These are phyloP conservation scores for Penicillium bovifimosum DNA, from an alignment of 495 filamentous ascomycete species.

Conservation along the genomic window DNA sequence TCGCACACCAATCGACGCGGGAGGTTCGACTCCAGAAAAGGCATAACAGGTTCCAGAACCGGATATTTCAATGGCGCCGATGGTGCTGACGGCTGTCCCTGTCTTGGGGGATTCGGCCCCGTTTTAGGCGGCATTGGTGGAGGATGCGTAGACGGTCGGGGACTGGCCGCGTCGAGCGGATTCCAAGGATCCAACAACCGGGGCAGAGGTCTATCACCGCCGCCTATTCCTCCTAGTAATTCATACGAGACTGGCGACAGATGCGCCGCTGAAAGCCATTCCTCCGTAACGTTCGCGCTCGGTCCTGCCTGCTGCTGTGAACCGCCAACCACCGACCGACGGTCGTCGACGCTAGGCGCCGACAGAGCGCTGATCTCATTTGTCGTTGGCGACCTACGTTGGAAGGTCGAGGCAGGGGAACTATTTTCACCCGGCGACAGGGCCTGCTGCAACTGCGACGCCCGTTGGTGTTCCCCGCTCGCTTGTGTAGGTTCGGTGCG, in stretches of 20 bases:
- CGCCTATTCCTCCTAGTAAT: slow-evolving; percentile 21
- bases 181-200: slow-evolving; percentile 37
- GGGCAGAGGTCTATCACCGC: slow-evolving; percentile 28
- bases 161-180: slow-evolving; percentile 26
- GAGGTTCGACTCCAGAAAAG: slow-evolving; percentile 67
- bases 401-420: slow-evolving; percentile 27
- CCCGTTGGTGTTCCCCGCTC: slow-evolving; percentile 11
- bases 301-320: slow-evolving; percentile 13
- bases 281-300: slow-evolving; percentile 27
- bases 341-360: slow-evolving; percentile 32
- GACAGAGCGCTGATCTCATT: slow-evolving; percentile 31
- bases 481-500: slow-evolving; percentile 8
- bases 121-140: slow-evolving; percentile 11
- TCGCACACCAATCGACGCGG: slow-evolving; percentile 76
- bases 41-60: slow-evolving; percentile 75
- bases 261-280: slow-evolving; percentile 38
- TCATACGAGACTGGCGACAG: slow-evolving; percentile 38
- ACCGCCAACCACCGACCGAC: slow-evolving; percentile 20
- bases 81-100: slow-evolving; percentile 10
- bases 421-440: slow-evolving; percentile 21
- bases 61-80: slow-evolving; percentile 63
- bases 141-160: slow-evolving; percentile 5
- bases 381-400: slow-evolving; percentile 28
- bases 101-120: slow-evolving; percentile 6
- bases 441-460: slow-evolving; percentile 3